A percentile compares a stretch with the other conserved stretches of the same genome.
These are phyloP conservation scores for Hordeum marinum DNA, from an alignment of 176 grass and related monocot species.

Conservation along the genomic window DNA sequence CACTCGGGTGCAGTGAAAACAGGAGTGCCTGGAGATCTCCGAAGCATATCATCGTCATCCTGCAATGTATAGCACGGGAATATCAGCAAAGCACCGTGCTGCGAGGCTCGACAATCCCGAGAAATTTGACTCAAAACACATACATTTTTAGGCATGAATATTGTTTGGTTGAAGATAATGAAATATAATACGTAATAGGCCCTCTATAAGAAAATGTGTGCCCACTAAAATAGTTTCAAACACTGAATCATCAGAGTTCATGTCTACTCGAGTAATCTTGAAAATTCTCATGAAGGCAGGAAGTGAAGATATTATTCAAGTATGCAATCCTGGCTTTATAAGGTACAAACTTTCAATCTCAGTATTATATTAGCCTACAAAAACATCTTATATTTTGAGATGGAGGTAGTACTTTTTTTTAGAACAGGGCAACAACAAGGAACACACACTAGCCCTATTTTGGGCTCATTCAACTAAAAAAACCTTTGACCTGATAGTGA, in stretches of 20 bases:
- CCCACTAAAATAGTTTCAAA: neutral
- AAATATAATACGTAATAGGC: neutral
- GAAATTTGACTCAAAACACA: neutral
- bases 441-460: neutral
- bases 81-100: neutral
- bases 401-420: neutral
- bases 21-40: slow-evolving; percentile 88
- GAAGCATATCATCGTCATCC: slow-evolving; percentile 80
- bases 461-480: neutral
- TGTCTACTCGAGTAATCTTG: neutral
- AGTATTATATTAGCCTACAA: neutral
- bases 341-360: neutral
- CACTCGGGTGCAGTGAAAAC: slow-evolving; percentile 94
- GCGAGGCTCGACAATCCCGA: neutral
- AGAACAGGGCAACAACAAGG: neutral
- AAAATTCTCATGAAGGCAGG: neutral
- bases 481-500: neutral
- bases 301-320: neutral
- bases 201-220: neutral
- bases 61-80: slow-evolving; percentile 35
- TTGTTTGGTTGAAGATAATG: neutral
- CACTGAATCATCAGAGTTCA: neutral
- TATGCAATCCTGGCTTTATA: neutral
- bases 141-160: neutral
- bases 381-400: no score